phyloP scores from a whole-genome alignment of 495 filamentous ascomycete genomes.

The Aspergillus steynii region DNA sequence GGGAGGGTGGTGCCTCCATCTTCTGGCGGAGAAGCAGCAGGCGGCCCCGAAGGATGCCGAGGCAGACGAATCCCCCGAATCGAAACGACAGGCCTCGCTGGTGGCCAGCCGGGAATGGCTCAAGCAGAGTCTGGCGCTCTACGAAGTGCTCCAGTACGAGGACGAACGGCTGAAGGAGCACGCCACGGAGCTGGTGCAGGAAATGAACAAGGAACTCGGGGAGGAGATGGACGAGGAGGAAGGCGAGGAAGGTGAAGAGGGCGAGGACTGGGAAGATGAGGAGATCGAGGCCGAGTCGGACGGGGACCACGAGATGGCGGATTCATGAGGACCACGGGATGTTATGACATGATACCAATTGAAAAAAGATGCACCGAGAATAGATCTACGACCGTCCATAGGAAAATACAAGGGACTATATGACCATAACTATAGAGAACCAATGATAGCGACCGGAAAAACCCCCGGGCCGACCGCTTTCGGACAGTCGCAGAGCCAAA shows the following conservation, averaged over 20 bases:
- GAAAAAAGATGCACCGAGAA: constrained; percentile 12
- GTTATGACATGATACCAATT: constrained; percentile 38
- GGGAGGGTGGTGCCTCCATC: constrained; percentile 86
- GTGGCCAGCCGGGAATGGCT: constrained; percentile 55
- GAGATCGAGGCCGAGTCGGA: constrained; percentile 44
- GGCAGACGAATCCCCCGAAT: constrained; percentile 31
- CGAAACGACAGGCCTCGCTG: constrained; percentile 40
- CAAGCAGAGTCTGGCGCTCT: constrained; percentile 50
- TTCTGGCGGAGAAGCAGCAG: constrained; percentile 68
- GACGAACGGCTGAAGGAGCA: constrained; percentile 55
- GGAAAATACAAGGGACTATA: too few relatives aligned
- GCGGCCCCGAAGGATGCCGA: constrained; percentile 44
- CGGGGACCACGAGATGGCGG: constrained; percentile 52
- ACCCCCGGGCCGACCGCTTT: constrained; percentile 30
- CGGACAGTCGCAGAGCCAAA: constrained; percentile 29
- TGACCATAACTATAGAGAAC: too few relatives aligned
- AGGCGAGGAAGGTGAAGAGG: constrained; percentile 49
- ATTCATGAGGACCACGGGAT: constrained; percentile 36
- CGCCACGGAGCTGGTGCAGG: constrained; percentile 58
- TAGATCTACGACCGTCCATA: too few relatives aligned
- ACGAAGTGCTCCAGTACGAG: constrained; percentile 48
- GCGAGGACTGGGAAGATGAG: constrained; percentile 39
- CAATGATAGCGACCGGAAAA: constrained; percentile 30
- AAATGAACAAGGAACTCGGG: constrained; percentile 55
- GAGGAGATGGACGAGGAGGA: constrained; percentile 55